Percentiles rank a stretch among this genome's conserved stretches.
phyloP scores from a whole-genome alignment of 2,329 filamentous ascomycete genomes.

The Botrytis aclada region DNA sequence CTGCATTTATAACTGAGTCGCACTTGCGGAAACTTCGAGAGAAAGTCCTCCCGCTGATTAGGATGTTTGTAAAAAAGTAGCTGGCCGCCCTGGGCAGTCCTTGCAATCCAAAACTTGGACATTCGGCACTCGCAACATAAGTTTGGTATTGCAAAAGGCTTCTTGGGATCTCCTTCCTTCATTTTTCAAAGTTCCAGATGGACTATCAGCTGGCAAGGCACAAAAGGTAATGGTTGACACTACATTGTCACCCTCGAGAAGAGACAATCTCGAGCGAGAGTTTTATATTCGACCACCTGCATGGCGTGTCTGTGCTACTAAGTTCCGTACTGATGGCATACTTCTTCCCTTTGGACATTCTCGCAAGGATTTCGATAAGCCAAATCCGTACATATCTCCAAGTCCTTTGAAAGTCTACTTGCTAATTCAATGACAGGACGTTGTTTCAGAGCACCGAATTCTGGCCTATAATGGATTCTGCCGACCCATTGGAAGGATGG shows the following conservation, averaged over 20 bases:
- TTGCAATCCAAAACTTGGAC: slow-evolving; percentile 16
- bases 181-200: slow-evolving; percentile 33
- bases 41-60: neutral
- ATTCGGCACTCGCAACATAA: neutral
- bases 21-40: neutral
- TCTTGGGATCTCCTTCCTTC: slow-evolving; percentile 37
- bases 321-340: slow-evolving; percentile 42
- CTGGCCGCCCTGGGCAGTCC: neutral
- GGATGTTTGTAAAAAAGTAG: slow-evolving; percentile 6
- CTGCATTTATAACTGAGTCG: neutral
- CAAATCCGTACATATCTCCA: slow-evolving; percentile 42
- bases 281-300: slow-evolving; percentile 31
- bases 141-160: slow-evolving; percentile 6
- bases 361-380: slow-evolving; percentile 36
- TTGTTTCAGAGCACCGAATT: slow-evolving; percentile 34
- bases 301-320: slow-evolving; percentile 33
- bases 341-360: slow-evolving; percentile 42
- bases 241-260: slow-evolving; percentile 34
- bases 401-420: neutral
- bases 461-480: slow-evolving; percentile 42
- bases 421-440: slow-evolving; percentile 33
- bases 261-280: slow-evolving; percentile 39
- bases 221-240: slow-evolving; percentile 31
- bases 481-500: slow-evolving; percentile 43
- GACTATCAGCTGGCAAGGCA: slow-evolving; percentile 31